A percentile compares a stretch with the other conserved stretches of the same genome.
Evolutionary conservation across 1,284 basidiomycete species (phyloP).

Genomic region (Inonotus obliquus): DNA sequence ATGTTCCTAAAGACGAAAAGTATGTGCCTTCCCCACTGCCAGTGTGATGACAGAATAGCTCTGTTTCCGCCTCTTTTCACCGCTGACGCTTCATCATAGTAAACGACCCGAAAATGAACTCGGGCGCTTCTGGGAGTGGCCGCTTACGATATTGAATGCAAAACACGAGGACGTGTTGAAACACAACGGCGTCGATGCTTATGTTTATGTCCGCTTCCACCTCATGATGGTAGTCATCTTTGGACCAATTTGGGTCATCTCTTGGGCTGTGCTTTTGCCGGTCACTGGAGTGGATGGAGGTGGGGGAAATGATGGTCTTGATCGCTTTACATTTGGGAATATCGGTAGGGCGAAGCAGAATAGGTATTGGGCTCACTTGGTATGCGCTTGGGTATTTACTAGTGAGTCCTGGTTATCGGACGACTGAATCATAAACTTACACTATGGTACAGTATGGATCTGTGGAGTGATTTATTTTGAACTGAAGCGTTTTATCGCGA

Average conservation of each 20-base stretch:
- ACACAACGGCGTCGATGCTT: constrained; percentile 91
- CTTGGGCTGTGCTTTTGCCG: constrained; percentile 70
- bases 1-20: constrained; percentile 39
- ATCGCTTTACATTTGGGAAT: constrained; percentile 81
- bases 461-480: constrained; percentile 79
- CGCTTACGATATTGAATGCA: constrained; percentile 48
- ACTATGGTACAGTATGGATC: constrained; percentile 62
- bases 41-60: not conserved
- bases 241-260: constrained; percentile 76
- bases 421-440: not conserved
- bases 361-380: constrained; percentile 74
- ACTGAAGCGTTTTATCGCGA: constrained; percentile 75
- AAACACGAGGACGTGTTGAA: constrained; percentile 57
- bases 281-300: constrained; percentile 56
- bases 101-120: constrained; percentile 55
- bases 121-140: constrained; percentile 44
- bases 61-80: not conserved
- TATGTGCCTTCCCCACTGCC: constrained; percentile 32
- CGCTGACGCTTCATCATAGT: constrained; percentile 30
- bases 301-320: constrained; percentile 54
- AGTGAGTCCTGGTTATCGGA: constrained; percentile 39
- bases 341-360: constrained; percentile 44
- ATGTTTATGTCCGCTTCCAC: constrained; percentile 89
- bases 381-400: constrained; percentile 73
- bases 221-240: constrained; percentile 79